phyloP scores from a whole-genome alignment of 2,329 filamentous ascomycete genomes.

The Didymella pomorum region DNA sequence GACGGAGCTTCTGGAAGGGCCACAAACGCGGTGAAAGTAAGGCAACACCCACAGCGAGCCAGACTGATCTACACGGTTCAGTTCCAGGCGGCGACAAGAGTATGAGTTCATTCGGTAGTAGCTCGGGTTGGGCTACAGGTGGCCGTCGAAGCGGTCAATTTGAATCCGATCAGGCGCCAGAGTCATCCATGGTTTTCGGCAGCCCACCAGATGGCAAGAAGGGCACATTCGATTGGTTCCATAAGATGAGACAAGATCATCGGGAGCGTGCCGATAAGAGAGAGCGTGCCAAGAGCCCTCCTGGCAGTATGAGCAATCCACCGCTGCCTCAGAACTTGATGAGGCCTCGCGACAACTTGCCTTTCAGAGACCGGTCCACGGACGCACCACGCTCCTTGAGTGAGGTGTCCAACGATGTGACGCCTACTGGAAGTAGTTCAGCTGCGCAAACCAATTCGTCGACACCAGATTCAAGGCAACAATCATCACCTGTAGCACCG shows the following conservation, averaged over 20 bases:
- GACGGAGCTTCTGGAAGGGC: constrained; percentile 77
- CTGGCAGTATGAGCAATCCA: constrained; percentile 41
- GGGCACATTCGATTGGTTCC: constrained; percentile 70
- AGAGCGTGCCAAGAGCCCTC: constrained; percentile 62
- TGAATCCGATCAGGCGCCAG: constrained; percentile 41
- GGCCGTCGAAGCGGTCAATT: constrained; percentile 46
- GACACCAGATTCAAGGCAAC: constrained; percentile 9
- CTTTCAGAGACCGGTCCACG: constrained; percentile 37
- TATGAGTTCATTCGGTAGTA: constrained; percentile 51
- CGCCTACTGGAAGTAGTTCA: constrained; percentile 30
- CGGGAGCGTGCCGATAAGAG: constrained; percentile 63
- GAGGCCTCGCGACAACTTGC: constrained; percentile 27
- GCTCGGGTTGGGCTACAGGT: constrained; percentile 38
- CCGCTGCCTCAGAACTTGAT: constrained; percentile 31
- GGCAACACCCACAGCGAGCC: constrained; percentile 48
- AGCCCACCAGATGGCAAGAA: constrained; percentile 56
- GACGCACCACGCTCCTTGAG: constrained; percentile 35
- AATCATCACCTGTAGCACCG: neutral
- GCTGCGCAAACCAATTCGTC: constrained; percentile 9
- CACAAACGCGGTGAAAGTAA: constrained; percentile 53
- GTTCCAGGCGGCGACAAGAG: constrained; percentile 50
- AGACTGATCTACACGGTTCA: constrained; percentile 48
- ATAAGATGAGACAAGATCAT: constrained; percentile 69
- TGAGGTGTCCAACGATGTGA: constrained; percentile 33
- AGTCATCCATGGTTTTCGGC: constrained; percentile 44